A percentile compares a stretch with the other conserved stretches of the same genome.
phyloP scores from a whole-genome alignment of 2,329 filamentous ascomycete species.

The Xylogone sp. region DNA sequence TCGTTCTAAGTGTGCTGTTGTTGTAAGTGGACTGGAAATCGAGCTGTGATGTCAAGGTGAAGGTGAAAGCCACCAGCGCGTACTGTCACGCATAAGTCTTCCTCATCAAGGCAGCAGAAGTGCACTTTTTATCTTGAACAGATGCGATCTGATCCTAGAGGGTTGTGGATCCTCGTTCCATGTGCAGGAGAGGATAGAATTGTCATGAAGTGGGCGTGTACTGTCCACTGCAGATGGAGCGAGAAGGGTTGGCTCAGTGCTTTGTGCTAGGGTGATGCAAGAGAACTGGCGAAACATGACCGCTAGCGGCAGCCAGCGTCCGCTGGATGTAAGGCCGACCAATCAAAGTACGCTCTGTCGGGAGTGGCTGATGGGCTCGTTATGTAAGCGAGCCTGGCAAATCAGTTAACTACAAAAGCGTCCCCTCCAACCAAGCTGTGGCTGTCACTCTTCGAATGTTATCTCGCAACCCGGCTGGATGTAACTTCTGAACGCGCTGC shows the following conservation, averaged over 20 bases:
- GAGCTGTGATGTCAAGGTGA: conserved; percentile 2
- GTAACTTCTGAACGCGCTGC: background rate
- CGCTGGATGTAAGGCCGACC: background rate
- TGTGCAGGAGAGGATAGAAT: no score
- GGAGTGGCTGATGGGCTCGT: background rate
- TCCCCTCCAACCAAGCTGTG: background rate
- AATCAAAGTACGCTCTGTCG: background rate
- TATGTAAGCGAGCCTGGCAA: background rate
- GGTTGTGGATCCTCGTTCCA: no score
- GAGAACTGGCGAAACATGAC: background rate
- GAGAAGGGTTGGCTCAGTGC: background rate
- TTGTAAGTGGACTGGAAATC: background rate
- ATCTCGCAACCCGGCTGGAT: background rate
- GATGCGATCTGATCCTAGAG: background rate
- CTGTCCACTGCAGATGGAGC: background rate
- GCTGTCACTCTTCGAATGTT: background rate
- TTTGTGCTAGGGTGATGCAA: background rate
- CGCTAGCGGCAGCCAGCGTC: background rate
- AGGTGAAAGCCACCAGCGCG: conserved; percentile 11
- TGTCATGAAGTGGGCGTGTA: background rate
- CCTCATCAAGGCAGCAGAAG: conserved; percentile 8
- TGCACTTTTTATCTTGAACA: background rate
- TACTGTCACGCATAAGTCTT: conserved; percentile 8
- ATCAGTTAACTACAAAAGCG: background rate
- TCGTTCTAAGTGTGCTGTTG: background rate